phyloP scores from a whole-genome alignment of 1,139 yeast species.

The Taphrina deformans region DNA sequence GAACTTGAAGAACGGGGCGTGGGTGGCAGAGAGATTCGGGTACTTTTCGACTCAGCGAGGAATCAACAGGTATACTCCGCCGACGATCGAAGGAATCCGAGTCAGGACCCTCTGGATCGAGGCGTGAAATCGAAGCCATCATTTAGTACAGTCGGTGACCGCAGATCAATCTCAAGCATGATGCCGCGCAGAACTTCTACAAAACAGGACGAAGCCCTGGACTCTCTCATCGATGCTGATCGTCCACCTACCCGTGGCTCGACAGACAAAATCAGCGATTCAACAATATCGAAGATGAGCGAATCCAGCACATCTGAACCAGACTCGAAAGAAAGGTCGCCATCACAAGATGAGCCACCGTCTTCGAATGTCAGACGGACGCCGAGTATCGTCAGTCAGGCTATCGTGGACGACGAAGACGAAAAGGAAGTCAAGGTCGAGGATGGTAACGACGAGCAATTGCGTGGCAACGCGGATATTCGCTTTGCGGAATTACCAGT shows the following conservation, averaged over 20 bases:
- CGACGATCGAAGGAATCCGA: not conserved
- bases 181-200: not conserved
- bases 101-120: not conserved
- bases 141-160: not conserved
- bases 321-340: not conserved
- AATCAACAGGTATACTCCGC: constrained; percentile 10
- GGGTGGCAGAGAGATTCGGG: constrained; percentile 35
- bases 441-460: not conserved
- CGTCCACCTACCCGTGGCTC: not conserved
- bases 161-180: not conserved
- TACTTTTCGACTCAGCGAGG: constrained; percentile 26
- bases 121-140: not conserved
- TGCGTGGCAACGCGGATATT: constrained; percentile 42
- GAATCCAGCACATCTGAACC: not conserved
- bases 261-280: not conserved
- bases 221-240: not conserved
- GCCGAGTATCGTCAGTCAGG: constrained; percentile 7
- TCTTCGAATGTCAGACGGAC: not conserved
- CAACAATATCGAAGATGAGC: not conserved
- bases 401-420: constrained; percentile 7
- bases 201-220: not conserved
- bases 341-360: not conserved
- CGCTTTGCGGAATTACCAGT: constrained; percentile 52
- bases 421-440: not conserved
- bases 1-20: constrained; percentile 35